Evolutionary conservation across 2,329 filamentous ascomycete genomes (phyloP), one percentile per base, ranked within the genome.

Genomic region (Zymoseptoria passerinii): DNA sequence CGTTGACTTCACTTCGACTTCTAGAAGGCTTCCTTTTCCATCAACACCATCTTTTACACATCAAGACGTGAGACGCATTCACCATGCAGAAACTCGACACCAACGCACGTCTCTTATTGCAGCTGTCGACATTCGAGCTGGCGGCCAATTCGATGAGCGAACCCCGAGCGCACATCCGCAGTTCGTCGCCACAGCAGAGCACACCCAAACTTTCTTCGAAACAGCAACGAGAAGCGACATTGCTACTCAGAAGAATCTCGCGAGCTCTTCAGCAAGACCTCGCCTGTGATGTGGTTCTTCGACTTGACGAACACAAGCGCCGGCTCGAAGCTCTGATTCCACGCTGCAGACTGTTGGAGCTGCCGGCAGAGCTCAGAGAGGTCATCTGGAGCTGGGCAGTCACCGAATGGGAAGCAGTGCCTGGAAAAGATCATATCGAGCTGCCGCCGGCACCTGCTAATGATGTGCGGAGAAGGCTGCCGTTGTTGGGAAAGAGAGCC

Each of bases 351-450:
- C 58, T 66, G 9, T 56, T 67, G 20, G 59, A 63, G 28, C 58
- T 67, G 10, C 65, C 65, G 27, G 60, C 64, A 49, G 64, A 67
- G 48, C 35, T 67, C 9, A 58, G 64, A 2, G 64, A 67, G 51
- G 44, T 52, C 48, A 66, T 65, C 28, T 66, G 60, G 59, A 53
- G 52, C 29, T 55, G 58, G 48, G 57, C 64, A 13, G 64, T 67
- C 10, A 62, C 61, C 8, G 64, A 65, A 35, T 65, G 63, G 64
- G 58, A 40, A 49, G 44, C 28, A 28, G 40, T 48, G 7, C 50
- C 58, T 13, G 48, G 48, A 49, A 40, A 20, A 19, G 50, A 56
- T 10, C 10, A 28, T 4, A 44, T 44, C 16, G 27, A 23, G 49
- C 13, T 28, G 27, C 49, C 19, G 19, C 19, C 27, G 49, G 16